phyloP scores from a whole-genome alignment of 2,329 filamentous ascomycete genomes.

The Aquanectria penicillioides region DNA sequence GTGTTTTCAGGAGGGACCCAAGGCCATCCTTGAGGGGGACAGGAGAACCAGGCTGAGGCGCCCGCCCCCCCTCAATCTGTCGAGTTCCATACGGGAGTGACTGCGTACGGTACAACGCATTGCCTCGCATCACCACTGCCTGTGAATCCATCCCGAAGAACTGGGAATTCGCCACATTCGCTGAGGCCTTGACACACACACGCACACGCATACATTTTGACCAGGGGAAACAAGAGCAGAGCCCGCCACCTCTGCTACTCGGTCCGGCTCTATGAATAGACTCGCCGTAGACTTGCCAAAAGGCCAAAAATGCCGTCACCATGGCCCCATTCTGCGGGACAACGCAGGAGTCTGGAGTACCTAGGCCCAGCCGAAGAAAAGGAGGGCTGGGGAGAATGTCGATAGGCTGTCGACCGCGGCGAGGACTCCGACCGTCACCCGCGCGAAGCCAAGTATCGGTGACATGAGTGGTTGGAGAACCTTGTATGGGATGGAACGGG shows the following conservation, averaged over 20 bases:
- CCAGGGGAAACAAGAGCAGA: not conserved
- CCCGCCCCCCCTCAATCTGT: no score
- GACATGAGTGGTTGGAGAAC: conserved; percentile 11
- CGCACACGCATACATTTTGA: not conserved
- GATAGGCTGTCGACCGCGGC: conserved; percentile 4
- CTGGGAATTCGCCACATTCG: conserved; percentile 18
- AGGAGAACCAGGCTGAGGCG: not conserved
- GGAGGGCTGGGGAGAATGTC: not conserved
- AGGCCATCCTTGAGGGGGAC: conserved; percentile 1
- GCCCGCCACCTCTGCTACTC: not conserved
- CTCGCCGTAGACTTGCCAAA: conserved; percentile 19
- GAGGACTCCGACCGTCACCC: conserved; percentile 1
- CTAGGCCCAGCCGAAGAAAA: not conserved
- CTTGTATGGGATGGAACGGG: conserved; percentile 4
- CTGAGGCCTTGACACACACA: not conserved
- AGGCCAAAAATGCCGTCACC: conserved; percentile 15
- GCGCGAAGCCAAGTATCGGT: conserved; percentile 9
- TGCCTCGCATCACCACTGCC: conserved; percentile 9
- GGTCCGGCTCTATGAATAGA: conserved; percentile 9
- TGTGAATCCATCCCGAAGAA: conserved; percentile 11
- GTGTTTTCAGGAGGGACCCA: not conserved
- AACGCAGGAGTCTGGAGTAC: not conserved
- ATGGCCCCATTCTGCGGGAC: conserved; percentile 12
- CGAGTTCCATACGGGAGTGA: no score
- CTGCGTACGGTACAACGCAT: conserved; percentile 3